Conservation (phyloP, 306 rosid genomes). For the Fagus crenata region DNA sequence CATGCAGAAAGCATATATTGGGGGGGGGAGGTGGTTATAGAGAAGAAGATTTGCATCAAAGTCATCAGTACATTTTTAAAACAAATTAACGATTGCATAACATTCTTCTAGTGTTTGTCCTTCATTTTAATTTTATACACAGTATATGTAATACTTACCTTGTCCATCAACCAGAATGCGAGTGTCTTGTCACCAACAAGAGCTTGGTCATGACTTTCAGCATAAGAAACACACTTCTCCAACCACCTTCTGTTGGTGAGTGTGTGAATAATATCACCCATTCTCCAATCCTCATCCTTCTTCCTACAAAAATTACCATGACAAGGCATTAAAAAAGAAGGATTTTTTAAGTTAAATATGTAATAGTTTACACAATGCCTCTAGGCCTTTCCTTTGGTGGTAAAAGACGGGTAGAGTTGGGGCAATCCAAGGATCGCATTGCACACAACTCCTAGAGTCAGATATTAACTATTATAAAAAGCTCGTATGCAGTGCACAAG, state of each 20-base stretch:
- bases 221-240: conserved; percentile 90
- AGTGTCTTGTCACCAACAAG: conserved; percentile 98
- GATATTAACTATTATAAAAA: background rate
- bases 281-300: conserved; percentile 74
- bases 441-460: background rate
- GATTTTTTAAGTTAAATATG: background rate
- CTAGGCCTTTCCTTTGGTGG: background rate
- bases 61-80: background rate
- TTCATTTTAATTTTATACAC: conserved; percentile 19
- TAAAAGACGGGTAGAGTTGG: background rate
- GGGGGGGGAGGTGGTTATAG: too few species aligned
- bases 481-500: too few species aligned
- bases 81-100: conserved; percentile 5
- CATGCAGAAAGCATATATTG: background rate
- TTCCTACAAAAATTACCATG: conserved; percentile 48
- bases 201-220: conserved; percentile 99
- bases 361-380: background rate
- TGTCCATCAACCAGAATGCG: conserved; percentile 99
- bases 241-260: conserved; percentile 94
- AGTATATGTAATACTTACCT: conserved; percentile 50
- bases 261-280: conserved; percentile 78
- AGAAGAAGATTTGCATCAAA: background rate
- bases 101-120: conserved; percentile 13
- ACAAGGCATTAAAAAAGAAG: background rate
- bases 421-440: too few species aligned